Percentiles rank a stretch among this genome's conserved stretches.
phyloP scores from a whole-genome alignment of 169 alveolate genomes.

The Eimeria sp. region DNA sequence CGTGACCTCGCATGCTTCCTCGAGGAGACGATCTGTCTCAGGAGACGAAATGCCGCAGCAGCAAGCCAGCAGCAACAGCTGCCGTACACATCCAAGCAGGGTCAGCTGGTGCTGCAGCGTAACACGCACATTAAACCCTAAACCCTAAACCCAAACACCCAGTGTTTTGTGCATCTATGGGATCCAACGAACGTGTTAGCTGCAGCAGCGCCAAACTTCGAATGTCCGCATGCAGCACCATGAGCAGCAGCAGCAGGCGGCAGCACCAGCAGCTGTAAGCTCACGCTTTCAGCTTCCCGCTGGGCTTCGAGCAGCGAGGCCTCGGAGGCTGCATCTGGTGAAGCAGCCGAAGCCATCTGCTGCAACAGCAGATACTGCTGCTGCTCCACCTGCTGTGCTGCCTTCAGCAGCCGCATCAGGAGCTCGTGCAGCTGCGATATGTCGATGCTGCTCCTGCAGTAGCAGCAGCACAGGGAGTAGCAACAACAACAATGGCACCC shows the following conservation, averaged over 20 bases:
- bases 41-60: constrained; percentile 36
- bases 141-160: not conserved
- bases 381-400: constrained; percentile 68
- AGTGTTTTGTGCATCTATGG: not conserved
- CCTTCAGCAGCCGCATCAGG: constrained; percentile 73
- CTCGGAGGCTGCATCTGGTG: constrained; percentile 30
- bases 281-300: constrained; percentile 50
- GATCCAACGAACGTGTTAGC: not conserved
- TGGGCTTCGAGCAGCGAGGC: constrained; percentile 14
- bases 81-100: constrained; percentile 65
- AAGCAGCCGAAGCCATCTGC: constrained; percentile 23
- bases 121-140: constrained; percentile 3
- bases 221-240: not conserved
- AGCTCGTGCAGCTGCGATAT: constrained; percentile 49
- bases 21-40: constrained; percentile 74
- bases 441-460: constrained; percentile 47
- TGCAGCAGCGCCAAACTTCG: not conserved
- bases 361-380: constrained; percentile 52
- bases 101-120: constrained; percentile 72
- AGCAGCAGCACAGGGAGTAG: constrained; percentile 20
- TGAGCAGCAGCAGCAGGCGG: not conserved
- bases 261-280: constrained; percentile 3
- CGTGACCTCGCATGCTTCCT: constrained; percentile 75
- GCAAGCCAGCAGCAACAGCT: constrained; percentile 74
- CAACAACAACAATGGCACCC: not conserved